Evolutionary conservation across 163 green algal genomes (phyloP).

Genomic region (Chlamydomonas reinhardtii): DNA sequence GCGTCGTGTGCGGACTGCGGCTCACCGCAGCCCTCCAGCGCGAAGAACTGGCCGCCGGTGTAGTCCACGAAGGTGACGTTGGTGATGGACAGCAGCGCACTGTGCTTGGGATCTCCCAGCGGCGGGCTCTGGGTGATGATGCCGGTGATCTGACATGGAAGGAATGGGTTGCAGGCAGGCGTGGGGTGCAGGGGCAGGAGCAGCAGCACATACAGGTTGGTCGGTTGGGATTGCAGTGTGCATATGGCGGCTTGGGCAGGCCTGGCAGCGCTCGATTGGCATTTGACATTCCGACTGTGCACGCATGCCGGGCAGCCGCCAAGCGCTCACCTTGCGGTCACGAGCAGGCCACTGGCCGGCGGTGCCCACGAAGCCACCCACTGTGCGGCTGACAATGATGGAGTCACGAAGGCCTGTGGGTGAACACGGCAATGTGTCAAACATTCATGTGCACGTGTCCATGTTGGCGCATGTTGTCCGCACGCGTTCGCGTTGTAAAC

Average conservation of each 20-base stretch:
- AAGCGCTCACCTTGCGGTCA: slow-evolving; percentile 11
- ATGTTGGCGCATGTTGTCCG: too few species aligned
- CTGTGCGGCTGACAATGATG: slow-evolving; percentile 50
- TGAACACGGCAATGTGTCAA: too few species aligned
- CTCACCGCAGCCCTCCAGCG: slow-evolving; percentile 43
- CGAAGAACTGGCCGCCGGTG: slow-evolving; percentile 26
- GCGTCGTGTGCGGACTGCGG: too few species aligned
- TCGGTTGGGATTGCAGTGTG: too few species aligned
- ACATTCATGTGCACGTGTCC: too few species aligned
- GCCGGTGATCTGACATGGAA: slow-evolving; percentile 50
- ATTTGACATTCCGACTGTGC: too few species aligned
- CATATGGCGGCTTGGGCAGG: too few species aligned
- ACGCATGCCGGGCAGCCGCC: too few species aligned
- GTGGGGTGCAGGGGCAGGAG: neutral
- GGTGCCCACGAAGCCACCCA: slow-evolving; percentile 46
- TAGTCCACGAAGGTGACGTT: slow-evolving; percentile 66
- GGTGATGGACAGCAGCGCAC: slow-evolving; percentile 45
- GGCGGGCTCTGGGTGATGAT: slow-evolving; percentile 52
- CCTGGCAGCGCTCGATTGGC: too few species aligned
- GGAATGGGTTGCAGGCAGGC: too few species aligned
- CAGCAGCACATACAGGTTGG: too few species aligned
- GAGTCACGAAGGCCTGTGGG: slow-evolving; percentile 48
- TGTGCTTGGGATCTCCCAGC: slow-evolving; percentile 52
- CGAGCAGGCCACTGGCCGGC: slow-evolving; percentile 49
- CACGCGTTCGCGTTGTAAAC: too few species aligned